Evolutionary conservation across 202 grass and related monocot genomes (phyloP).

Genomic region (Setaria italica): DNA sequence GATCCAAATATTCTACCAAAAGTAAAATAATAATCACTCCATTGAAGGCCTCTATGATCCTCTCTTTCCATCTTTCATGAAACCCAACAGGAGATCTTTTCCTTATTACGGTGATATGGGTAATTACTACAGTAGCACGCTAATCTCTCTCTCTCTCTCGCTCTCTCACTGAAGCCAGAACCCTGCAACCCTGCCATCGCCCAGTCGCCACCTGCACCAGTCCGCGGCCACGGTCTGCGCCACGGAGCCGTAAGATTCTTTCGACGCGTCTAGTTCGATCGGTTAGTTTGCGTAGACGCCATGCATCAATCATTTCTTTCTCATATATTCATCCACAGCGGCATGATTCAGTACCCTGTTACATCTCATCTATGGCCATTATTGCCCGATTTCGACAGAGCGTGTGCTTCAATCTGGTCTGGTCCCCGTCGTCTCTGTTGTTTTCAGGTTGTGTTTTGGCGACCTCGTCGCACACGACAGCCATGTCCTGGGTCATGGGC

Average conservation of each 20-base stretch:
- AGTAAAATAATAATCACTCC: too few relatives aligned
- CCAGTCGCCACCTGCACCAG: background rate
- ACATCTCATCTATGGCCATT: too few relatives aligned
- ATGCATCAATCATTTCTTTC: background rate
- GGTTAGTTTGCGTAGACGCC: background rate
- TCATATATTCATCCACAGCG: background rate
- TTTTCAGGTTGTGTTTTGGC: background rate
- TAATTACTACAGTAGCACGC: too few relatives aligned
- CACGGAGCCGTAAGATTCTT: background rate
- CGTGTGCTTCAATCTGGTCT: background rate
- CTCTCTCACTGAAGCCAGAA: background rate
- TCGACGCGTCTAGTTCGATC: background rate
- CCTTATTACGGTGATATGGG: too few relatives aligned
- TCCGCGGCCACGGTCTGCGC: background rate
- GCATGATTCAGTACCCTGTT: too few relatives aligned
- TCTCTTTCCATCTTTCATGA: too few relatives aligned
- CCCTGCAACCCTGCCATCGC: background rate
- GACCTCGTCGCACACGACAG: too few relatives aligned
- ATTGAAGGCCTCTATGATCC: too few relatives aligned
- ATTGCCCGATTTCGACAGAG: background rate
- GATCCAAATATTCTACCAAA: too few relatives aligned
- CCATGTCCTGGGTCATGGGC: conserved; percentile 24
- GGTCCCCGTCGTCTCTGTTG: background rate
- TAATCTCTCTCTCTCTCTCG: background rate
- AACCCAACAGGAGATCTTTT: too few relatives aligned